These are phyloP conservation scores for Lipomyces kockii DNA, from an alignment of 805 yeast genomes.

Conservation along the genomic window DNA sequence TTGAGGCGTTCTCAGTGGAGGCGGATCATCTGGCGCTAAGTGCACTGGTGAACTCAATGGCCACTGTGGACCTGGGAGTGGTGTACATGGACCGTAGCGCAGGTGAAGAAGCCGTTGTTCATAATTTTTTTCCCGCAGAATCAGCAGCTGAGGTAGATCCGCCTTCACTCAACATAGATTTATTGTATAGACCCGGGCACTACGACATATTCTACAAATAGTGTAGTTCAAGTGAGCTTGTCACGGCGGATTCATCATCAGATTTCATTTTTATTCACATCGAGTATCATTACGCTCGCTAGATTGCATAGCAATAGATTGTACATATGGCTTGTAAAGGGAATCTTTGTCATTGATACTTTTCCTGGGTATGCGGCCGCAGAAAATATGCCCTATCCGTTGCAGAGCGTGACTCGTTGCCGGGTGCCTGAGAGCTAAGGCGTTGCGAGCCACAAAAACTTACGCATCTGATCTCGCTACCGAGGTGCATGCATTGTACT, in stretches of 20 bases:
- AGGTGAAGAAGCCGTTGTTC: constrained; percentile 31
- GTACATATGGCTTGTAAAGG: not conserved
- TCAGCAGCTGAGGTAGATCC: constrained; percentile 2
- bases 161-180: constrained; percentile 20
- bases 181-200: constrained; percentile 39
- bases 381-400: no score
- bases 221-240: not conserved
- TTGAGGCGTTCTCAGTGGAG: constrained; percentile 39
- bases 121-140: constrained; percentile 24
- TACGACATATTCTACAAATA: constrained; percentile 36
- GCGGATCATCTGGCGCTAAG: constrained; percentile 39
- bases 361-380: no score
- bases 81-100: constrained; percentile 38
- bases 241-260: not conserved
- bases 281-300: not conserved
- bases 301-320: not conserved
- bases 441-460: no score
- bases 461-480: not conserved
- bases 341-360: no score
- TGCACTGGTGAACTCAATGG: constrained; percentile 37
- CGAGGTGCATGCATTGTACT: not conserved
- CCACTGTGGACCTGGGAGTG: constrained; percentile 28
- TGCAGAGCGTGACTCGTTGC: no score
- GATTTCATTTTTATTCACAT: not conserved
- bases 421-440: no score